Percentiles rank a stretch among this genome's conserved stretches.
Conservation (phyloP, 768 basidiomycete species). For the Lentinula edodes region DNA sequence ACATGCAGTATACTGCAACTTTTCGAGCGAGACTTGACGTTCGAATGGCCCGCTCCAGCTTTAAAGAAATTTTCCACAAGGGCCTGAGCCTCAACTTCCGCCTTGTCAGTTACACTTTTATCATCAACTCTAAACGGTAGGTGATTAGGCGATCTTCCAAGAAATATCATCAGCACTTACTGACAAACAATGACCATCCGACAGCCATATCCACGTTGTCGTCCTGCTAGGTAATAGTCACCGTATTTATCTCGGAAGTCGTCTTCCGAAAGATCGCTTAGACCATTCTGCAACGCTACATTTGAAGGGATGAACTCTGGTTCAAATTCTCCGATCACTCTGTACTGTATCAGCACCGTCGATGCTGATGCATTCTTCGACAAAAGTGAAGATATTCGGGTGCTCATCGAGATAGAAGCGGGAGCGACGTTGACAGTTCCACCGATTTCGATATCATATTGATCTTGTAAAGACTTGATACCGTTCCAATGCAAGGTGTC, state of each 20-base stretch:
- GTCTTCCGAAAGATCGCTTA: constrained; percentile 9
- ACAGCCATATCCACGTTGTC: constrained; percentile 12
- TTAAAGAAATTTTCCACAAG: constrained; percentile 13
- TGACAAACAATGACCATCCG: constrained; percentile 15
- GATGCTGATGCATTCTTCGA: constrained; percentile 9
- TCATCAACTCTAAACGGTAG: constrained; percentile 9
- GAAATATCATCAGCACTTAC: constrained; percentile 4
- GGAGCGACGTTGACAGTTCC: constrained; percentile 13
- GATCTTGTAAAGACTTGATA: constrained; percentile 11
- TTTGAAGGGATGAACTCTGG: constrained; percentile 9
- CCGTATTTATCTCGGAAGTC: constrained; percentile 14
- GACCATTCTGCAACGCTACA: constrained; percentile 9
- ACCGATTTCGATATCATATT: constrained; percentile 12
- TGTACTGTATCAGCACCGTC: constrained; percentile 14
- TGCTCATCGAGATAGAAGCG: constrained; percentile 8
- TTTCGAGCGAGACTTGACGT: constrained; percentile 8
- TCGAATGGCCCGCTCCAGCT: constrained; percentile 9
- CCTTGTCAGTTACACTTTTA: constrained; percentile 9
- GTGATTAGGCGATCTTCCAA: background rate
- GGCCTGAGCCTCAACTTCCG: constrained; percentile 9
- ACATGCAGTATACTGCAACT: constrained; percentile 12
- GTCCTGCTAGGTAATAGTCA: constrained; percentile 16
- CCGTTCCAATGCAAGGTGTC: constrained; percentile 13
- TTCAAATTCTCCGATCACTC: constrained; percentile 8
- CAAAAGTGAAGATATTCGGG: constrained; percentile 9